These are phyloP conservation scores for Clavispora phyllophila DNA, from an alignment of 805 yeast species.

Conservation along the genomic window DNA sequence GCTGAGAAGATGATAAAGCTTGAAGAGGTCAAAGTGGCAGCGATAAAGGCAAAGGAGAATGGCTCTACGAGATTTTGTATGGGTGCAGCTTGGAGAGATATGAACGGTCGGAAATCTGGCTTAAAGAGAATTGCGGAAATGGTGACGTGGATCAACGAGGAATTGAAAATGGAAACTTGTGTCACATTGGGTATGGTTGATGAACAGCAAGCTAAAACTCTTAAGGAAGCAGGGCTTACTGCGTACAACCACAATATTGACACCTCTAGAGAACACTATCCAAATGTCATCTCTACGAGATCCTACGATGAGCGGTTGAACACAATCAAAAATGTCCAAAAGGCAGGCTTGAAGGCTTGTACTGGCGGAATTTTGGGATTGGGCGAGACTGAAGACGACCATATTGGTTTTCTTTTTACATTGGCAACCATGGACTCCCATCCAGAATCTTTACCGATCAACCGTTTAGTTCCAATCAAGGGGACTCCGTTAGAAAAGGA, in stretches of 20 bases:
- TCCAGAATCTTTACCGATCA: slow-evolving; percentile 80
- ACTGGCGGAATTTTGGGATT: slow-evolving; percentile 78
- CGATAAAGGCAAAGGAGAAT: slow-evolving; percentile 58
- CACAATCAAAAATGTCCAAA: slow-evolving; percentile 60
- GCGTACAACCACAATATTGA: slow-evolving; percentile 81
- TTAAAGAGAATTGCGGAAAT: slow-evolving; percentile 57
- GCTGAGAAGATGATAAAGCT: slow-evolving; percentile 60
- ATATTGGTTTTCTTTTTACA: slow-evolving; percentile 57
- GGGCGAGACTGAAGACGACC: slow-evolving; percentile 72
- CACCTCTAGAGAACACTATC: slow-evolving; percentile 73
- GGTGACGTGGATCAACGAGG: slow-evolving; percentile 56
- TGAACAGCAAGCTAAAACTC: slow-evolving; percentile 52
- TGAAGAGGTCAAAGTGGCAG: slow-evolving; percentile 61
- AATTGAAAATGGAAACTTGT: slow-evolving; percentile 69
- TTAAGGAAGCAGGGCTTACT: slow-evolving; percentile 68
- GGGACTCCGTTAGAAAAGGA: slow-evolving; percentile 74
- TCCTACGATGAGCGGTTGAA: slow-evolving; percentile 64
- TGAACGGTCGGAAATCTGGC: slow-evolving; percentile 71
- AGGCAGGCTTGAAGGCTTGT: slow-evolving; percentile 63
- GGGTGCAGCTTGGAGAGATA: slow-evolving; percentile 89
- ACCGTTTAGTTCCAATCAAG: slow-evolving; percentile 68
- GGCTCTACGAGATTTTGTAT: slow-evolving; percentile 78
- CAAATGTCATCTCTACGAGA: slow-evolving; percentile 67
- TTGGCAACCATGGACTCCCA: slow-evolving; percentile 64
- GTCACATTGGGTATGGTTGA: slow-evolving; percentile 78